Conservation (phyloP, 2,329 filamentous ascomycete species). For the Aspergillus sp. region DNA sequence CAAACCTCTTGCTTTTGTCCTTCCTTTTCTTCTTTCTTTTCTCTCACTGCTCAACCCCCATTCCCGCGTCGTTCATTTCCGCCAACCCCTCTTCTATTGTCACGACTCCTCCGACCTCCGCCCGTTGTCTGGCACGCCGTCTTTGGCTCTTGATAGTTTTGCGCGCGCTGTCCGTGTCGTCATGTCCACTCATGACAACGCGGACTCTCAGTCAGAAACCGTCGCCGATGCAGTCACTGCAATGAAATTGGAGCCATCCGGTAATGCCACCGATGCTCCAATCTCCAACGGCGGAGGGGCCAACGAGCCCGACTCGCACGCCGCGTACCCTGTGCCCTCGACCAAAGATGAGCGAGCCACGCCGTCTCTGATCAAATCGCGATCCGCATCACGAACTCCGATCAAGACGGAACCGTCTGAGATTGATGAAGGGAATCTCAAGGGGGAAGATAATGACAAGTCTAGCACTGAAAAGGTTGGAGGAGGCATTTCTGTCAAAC, state of each 20-base stretch:
- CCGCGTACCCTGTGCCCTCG: conserved; percentile 24
- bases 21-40: conserved; percentile 14
- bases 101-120: conserved; percentile 7
- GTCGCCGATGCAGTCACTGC: conserved; percentile 43
- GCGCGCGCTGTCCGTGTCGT: conserved; percentile 41
- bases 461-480: conserved; percentile 54
- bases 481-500: conserved; percentile 65
- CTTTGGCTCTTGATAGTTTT: conserved; percentile 24
- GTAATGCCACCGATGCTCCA: conserved; percentile 28
- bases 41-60: not conserved
- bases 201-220: conserved; percentile 42
- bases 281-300: conserved; percentile 30
- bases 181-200: conserved; percentile 49
- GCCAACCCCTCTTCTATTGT: conserved; percentile 2
- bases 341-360: conserved; percentile 21
- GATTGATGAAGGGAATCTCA: conserved; percentile 25
- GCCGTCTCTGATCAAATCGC: conserved; percentile 30
- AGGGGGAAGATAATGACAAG: conserved; percentile 29
- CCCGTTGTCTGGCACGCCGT: conserved; percentile 10
- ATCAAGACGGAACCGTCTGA: conserved; percentile 36
- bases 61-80: conserved; percentile 8
- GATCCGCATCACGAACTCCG: conserved; percentile 28
- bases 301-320: conserved; percentile 27
- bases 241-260: conserved; percentile 38
- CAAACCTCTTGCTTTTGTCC: conserved; percentile 14